Percentiles rank a stretch among this genome's conserved stretches.
phyloP scores from a whole-genome alignment of 2,329 filamentous ascomycete genomes.

The Xylariaceae sp. region DNA sequence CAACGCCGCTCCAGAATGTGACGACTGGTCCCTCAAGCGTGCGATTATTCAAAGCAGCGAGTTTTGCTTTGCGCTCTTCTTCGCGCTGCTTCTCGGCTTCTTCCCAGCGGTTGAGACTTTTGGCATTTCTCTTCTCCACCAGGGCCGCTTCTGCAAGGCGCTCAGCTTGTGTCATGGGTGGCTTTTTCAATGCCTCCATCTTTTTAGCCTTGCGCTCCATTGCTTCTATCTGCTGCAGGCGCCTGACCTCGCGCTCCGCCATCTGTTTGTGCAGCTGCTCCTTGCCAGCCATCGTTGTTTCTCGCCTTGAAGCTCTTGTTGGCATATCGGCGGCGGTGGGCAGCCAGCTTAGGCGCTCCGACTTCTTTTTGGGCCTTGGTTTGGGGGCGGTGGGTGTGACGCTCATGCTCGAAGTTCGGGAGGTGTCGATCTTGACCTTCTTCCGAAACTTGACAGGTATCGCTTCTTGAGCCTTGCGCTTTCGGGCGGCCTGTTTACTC shows the following conservation, averaged over 20 bases:
- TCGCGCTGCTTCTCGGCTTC: conserved; percentile 85
- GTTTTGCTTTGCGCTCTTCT: conserved; percentile 74
- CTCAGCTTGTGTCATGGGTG: conserved; percentile 82
- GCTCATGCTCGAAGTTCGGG: conserved; percentile 31
- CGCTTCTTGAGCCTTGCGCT: conserved; percentile 75
- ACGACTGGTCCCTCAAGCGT: conserved; percentile 85
- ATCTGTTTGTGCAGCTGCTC: conserved; percentile 66
- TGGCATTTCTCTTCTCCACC: conserved; percentile 82
- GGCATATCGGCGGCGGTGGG: conserved; percentile 52
- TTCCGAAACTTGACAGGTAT: conserved; percentile 69
- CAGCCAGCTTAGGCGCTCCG: conserved; percentile 56
- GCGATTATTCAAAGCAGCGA: conserved; percentile 83
- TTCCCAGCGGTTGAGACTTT: conserved; percentile 91
- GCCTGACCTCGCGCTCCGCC: conserved; percentile 66
- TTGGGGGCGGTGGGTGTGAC: conserved; percentile 36
- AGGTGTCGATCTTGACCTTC: conserved; percentile 63
- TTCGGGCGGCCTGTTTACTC: conserved; percentile 63
- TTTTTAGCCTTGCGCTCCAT: conserved; percentile 67
- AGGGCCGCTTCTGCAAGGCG: conserved; percentile 76
- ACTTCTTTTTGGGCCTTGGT: conserved; percentile 56
- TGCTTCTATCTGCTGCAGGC: conserved; percentile 64
- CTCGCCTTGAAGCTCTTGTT: conserved; percentile 54
- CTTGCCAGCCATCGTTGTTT: conserved; percentile 57
- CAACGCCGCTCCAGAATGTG: conserved; percentile 89
- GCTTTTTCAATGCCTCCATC: conserved; percentile 70